Percentiles rank a stretch among this genome's conserved stretches.
phyloP scores from a whole-genome alignment of 2,329 filamentous ascomycete species.

The Polychaeton citri region DNA sequence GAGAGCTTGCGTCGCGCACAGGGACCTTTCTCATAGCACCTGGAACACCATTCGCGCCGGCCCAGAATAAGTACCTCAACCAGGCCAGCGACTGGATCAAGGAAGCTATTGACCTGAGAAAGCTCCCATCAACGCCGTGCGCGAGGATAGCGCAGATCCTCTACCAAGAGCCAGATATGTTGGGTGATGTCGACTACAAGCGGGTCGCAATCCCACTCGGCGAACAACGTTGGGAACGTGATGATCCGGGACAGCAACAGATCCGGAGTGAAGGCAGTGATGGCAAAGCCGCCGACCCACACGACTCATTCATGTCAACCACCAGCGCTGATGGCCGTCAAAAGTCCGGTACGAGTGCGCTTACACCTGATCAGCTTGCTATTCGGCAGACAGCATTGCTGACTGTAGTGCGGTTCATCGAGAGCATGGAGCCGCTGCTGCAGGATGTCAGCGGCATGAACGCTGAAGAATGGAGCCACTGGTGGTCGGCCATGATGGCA shows the following conservation, averaged over 20 bases:
- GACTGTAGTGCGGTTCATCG: constrained; percentile 70
- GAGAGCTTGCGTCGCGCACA: constrained; percentile 51
- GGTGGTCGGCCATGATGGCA: constrained; percentile 77
- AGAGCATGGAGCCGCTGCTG: constrained; percentile 70
- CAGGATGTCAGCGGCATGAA: constrained; percentile 75
- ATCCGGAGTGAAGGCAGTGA: constrained; percentile 8
- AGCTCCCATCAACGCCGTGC: constrained; percentile 63
- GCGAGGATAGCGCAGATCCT: constrained; percentile 63
- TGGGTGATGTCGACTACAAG: constrained; percentile 57
- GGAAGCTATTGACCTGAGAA: constrained; percentile 58
- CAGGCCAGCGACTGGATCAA: constrained; percentile 76
- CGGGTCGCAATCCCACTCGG: constrained; percentile 78
- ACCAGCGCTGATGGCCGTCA: constrained; percentile 8
- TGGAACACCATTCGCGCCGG: constrained; percentile 67
- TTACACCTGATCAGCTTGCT: constrained; percentile 47
- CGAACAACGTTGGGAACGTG: constrained; percentile 76
- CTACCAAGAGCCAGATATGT: constrained; percentile 61
- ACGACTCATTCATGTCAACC: constrained; percentile 8
- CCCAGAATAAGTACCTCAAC: constrained; percentile 67
- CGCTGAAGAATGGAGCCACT: constrained; percentile 82
- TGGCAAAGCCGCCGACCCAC: constrained; percentile 2
- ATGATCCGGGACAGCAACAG: constrained; percentile 31
- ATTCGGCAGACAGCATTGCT: constrained; percentile 67
- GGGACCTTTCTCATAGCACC: constrained; percentile 73
- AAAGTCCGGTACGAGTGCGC: constrained; percentile 7